phyloP scores from a whole-genome alignment of 176 grass and related monocot species.

The Musa acuminata region DNA sequence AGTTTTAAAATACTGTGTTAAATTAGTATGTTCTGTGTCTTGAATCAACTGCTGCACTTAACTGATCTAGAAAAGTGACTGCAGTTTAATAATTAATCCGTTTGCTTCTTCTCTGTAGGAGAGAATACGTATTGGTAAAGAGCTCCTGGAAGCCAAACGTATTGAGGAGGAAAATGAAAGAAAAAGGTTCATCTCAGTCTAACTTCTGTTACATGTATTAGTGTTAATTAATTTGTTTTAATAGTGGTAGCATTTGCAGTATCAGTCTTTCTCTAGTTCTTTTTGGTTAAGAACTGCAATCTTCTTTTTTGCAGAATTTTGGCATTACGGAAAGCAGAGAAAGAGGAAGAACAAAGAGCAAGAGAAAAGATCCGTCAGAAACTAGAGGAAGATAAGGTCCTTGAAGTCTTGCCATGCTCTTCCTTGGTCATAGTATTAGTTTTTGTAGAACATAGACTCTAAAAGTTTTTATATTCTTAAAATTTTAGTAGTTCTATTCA shows the following conservation, averaged over 20 bases:
- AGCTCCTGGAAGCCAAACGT: constrained; percentile 92
- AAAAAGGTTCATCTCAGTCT: constrained; percentile 46
- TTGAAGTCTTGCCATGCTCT: constrained; percentile 7
- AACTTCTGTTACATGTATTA: neutral
- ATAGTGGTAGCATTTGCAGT: constrained; percentile 3
- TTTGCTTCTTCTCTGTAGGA: constrained; percentile 38
- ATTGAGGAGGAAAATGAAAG: constrained; percentile 96
- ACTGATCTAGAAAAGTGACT: neutral
- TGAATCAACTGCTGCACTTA: neutral
- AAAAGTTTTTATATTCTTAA: neutral
- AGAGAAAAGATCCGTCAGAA: constrained; percentile 96
- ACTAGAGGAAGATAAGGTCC: constrained; percentile 95
- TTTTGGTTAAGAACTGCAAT: constrained; percentile 1
- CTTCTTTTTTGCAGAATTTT: constrained; percentile 42
- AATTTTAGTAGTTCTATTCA: constrained; percentile 1
- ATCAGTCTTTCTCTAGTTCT: neutral
- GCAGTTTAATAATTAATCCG: neutral
- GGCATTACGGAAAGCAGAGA: constrained; percentile 80
- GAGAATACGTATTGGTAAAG: constrained; percentile 84
- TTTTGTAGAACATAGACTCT: neutral
- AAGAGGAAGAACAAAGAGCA: constrained; percentile 91
- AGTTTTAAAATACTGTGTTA: neutral
- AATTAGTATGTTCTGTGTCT: neutral
- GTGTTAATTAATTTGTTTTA: constrained; percentile 9
- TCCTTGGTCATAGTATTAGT: neutral